Percentiles rank a stretch among this genome's conserved stretches.
These are phyloP conservation scores for Pseudogymnoascus sp. DNA, from an alignment of 2,329 filamentous ascomycete species.

Conservation along the genomic window DNA sequence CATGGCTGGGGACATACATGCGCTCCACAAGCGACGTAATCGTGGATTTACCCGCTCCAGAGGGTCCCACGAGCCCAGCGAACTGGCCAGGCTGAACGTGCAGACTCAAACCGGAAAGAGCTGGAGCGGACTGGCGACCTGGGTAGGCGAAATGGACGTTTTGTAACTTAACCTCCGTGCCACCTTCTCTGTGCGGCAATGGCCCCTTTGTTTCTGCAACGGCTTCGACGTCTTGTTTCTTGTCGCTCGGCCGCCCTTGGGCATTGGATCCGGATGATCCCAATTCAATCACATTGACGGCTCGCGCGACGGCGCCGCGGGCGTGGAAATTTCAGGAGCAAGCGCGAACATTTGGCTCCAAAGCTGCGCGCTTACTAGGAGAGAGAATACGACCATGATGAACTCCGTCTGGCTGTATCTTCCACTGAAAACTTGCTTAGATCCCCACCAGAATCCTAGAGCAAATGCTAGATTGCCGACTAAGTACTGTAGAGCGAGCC, in stretches of 20 bases:
- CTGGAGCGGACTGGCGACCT: conserved; percentile 48
- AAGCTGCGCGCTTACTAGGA: conserved; percentile 53
- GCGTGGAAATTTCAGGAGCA: conserved; percentile 41
- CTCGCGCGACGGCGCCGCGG: conserved; percentile 48
- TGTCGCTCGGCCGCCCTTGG: neutral
- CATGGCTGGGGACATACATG: conserved; percentile 61
- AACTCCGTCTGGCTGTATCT: conserved; percentile 45
- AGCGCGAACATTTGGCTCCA: conserved; percentile 2
- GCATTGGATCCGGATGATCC: conserved; percentile 2
- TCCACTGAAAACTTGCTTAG: conserved; percentile 46
- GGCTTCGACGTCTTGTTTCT: conserved; percentile 21
- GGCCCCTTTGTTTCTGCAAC: conserved; percentile 10
- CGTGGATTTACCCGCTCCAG: conserved; percentile 67
- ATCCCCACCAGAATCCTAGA: conserved; percentile 53
- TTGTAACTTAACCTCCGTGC: conserved; percentile 47
- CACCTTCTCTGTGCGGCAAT: conserved; percentile 41
- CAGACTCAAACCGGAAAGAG: conserved; percentile 53
- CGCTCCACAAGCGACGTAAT: conserved; percentile 60
- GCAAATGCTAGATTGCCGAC: conserved; percentile 50
- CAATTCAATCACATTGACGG: conserved; percentile 42
- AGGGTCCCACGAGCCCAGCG: conserved; percentile 62
- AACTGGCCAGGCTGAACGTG: conserved; percentile 57
- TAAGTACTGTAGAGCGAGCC: conserved; percentile 47
- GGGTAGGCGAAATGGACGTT: conserved; percentile 53
- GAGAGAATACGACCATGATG: conserved; percentile 33